Base-by-base conservation (phyloP, 768 basidiomycete genomes). In the Calocera cornea region DNA sequence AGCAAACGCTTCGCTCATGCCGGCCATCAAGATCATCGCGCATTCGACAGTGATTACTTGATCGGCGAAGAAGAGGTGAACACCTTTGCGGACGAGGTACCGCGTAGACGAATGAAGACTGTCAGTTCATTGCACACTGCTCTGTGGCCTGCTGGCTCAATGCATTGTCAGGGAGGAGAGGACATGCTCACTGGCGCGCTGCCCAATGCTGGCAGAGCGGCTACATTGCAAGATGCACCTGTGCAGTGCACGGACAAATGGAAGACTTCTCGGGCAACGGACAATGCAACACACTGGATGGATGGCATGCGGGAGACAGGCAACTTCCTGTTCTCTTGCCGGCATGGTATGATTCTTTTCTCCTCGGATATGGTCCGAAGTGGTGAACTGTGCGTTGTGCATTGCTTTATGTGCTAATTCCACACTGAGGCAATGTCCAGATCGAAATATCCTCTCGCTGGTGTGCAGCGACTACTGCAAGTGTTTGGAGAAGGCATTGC, bases 281-380 rank as follows among this genome's bases (percentile, higher is more conserved):
- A 14, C 5, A 5, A 11, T 16, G 54, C 14, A 60, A 5, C 7
- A 16, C 14, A 3, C 27, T 60, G 14, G 5, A 11, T 5, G 8
- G 14, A 33, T 7, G 54, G 14, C 10, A 11, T 68, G 16, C 36
- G 12, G 1, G 63, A 68, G 44, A 64, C 63, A 16, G 67, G 67
- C 1, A 17, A 22, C 38, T 68, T 68, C 41, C 41, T 65, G 29
- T 34, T 27, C 7, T 64, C 40, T 1, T 68, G 67, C 34, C 34
- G 67, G 24, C 67, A 68, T 38, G 64, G 27, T n/a, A 65, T 64
- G 27, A 50, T 68, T 64, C 41, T 31, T 27, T 50, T 12, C 34
- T 44, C 36, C 12, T 2, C 19, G 10, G 67, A 68, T 31, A 65
- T 68, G 64, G 50, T 68, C 40, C 41, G 67, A n/a, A 68, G 67